A percentile compares a stretch with the other conserved stretches of the same genome.
These are phyloP conservation scores for Scheffersomyces insectosa DNA, from an alignment of 1,139 yeast genomes.

Conservation along the genomic window DNA sequence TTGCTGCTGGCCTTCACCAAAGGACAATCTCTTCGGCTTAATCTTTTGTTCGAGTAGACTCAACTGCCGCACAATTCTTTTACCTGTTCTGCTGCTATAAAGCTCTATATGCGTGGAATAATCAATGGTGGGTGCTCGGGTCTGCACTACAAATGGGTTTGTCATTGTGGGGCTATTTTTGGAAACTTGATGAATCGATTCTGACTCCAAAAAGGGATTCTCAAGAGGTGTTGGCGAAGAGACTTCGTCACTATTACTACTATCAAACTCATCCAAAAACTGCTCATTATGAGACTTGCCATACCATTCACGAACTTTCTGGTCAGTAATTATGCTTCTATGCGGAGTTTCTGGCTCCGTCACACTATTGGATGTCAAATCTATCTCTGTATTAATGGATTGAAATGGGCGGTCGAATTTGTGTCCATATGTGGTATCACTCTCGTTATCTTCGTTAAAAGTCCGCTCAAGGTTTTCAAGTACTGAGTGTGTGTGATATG, in stretches of 20 bases:
- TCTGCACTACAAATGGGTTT: slow-evolving; percentile 11
- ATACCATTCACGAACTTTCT: slow-evolving; percentile 9
- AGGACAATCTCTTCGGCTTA: slow-evolving; percentile 30
- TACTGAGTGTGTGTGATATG: slow-evolving; percentile 6
- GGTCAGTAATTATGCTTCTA: slow-evolving; percentile 8
- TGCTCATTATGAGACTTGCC: slow-evolving; percentile 6
- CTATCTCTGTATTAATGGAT: too few relatives aligned
- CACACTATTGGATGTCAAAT: neutral
- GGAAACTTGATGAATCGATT: slow-evolving; percentile 16
- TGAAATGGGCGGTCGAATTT: too few relatives aligned
- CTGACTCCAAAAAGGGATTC: neutral
- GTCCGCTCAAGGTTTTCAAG: slow-evolving; percentile 5
- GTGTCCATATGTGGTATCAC: too few relatives aligned
- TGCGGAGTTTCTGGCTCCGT: slow-evolving; percentile 8
- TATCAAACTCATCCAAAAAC: slow-evolving; percentile 7
- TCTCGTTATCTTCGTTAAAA: neutral
- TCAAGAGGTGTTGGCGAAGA: too few relatives aligned
- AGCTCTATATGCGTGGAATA: slow-evolving; percentile 28
- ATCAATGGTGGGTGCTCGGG: slow-evolving; percentile 14
- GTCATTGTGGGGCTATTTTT: slow-evolving; percentile 1
- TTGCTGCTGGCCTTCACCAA: slow-evolving; percentile 10
- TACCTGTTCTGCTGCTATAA: slow-evolving; percentile 29
- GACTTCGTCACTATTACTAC: too few relatives aligned
- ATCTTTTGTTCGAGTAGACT: slow-evolving; percentile 19
- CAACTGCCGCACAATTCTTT: slow-evolving; percentile 21